Evolutionary conservation across 306 rosid genomes (phyloP), one percentile per base, ranked within the genome.

Genomic region (Hippophae rhamnoides): DNA sequence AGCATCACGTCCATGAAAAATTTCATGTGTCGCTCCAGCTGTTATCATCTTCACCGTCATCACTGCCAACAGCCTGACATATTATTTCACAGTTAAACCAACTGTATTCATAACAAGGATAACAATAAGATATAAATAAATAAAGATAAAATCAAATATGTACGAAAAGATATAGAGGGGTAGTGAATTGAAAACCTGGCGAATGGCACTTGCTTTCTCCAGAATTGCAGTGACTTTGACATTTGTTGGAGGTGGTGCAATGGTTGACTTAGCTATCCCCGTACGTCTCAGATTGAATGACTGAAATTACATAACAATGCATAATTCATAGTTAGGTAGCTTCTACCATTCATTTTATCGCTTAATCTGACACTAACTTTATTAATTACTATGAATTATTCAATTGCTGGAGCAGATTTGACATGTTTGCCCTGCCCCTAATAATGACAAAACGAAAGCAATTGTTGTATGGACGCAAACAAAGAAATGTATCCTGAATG

Each of bases 161-260:
- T 18, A 26, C 48, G 10, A 54, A 57, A 31, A 31, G 48, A 58
- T 48, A 38, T 9, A 10, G 13, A 31, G 49, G 44, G 5, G 46
- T n/a, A 10, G 48, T 43, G 5, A n/a, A 13, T 60, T 50, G 27
- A 38, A 63, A 78, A 92, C 99, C 95, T 83, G 99, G 70, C 96
- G 95, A 57, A 92, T 92, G 52, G 99, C 95, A 43, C 73, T 85
- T 66, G 99, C 99, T 81, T 88, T 92, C 90, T 88, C 88, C 81
- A 92, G 69, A 69, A 92, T 92, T 73, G 96, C 99, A 2, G 89
- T 85, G 74, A 92, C 95, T 64, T 88, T 73, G 70, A 78, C 74
- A 9, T 76, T 86, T 23, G 95, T 67, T n/a, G 82, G 31, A 11
- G 87, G 78, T 67, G 74, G 57, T 38, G 75, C 26, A 67, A 61